Evolutionary conservation across 1,139 yeast species (phyloP), one percentile per base, ranked within the genome.

Genomic region (Diutina mesorugosa): DNA sequence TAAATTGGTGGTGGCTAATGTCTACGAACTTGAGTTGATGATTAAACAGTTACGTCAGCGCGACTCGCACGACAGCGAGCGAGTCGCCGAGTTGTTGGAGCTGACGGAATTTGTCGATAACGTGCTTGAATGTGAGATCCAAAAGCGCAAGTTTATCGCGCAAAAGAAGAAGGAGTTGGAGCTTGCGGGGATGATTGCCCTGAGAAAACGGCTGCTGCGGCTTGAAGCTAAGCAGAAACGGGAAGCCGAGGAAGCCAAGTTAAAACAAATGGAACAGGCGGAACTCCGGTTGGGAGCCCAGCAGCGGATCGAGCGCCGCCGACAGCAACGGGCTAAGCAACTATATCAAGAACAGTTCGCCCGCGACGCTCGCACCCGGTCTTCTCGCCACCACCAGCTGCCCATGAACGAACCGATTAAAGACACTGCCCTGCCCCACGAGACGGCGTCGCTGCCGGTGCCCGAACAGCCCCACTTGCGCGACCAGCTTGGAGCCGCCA

Each of bases 151-250:
- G 61, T 68, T 69, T 57, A 66, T 79, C 47, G 65, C 72, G 46
- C 73, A 72, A 60, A 71, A 79, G 62, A 69, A 71, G 60, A 78
- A 74, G 61, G 84, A 79, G 59, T 71, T 72, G 55, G 81, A 77
- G 62, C 66, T 79, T 67, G 71, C 73, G 38, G 76, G 73, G 52
- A 66, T 80, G 56, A 70, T 80, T 60, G 78, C 79, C 12, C 75
- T 81, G 14, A 67, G 82, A 59, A 78, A 78, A 62, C 70, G 79
- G 59, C 76, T 81, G 4, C 73, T 79, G 7, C 68, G 83, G 56
- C 66, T 72, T 47, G 79, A 76, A 62, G 78, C 80, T n/a, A 78
- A 73, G 62, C 82, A 78, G 60, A 66, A 65, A 64, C 72, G 74
- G 56, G 69, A 67, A 55, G 71, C 67, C 55, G 76, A 74, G 2